Conservation (phyloP, 306 rosid species). For the Prunus fruticosa region DNA sequence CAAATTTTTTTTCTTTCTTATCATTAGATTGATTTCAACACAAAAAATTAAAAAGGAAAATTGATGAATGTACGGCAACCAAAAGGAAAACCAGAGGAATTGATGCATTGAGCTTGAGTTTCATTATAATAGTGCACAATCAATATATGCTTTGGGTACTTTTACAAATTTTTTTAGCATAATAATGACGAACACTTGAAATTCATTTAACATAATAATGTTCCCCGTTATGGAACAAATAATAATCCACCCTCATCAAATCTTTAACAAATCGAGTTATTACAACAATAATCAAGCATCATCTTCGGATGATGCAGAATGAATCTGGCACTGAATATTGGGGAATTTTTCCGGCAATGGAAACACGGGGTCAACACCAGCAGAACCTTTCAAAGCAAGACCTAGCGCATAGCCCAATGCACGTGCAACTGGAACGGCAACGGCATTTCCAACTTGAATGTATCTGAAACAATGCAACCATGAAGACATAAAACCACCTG, state of each 20-base stretch:
- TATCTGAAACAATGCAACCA: slow-evolving; percentile 41
- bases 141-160: too few relatives aligned
- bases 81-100: too few relatives aligned
- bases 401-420: slow-evolving; percentile 74
- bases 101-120: too few relatives aligned
- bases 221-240: background rate
- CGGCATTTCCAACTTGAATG: slow-evolving; percentile 89
- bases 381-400: slow-evolving; percentile 46
- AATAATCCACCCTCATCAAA: background rate
- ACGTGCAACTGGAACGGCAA: slow-evolving; percentile 78
- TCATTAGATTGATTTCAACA: too few relatives aligned
- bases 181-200: too few relatives aligned
- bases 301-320: slow-evolving; percentile 44
- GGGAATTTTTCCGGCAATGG: slow-evolving; percentile 55
- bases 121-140: too few relatives aligned
- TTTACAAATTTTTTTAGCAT: too few relatives aligned
- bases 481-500: background rate
- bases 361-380: slow-evolving; percentile 24
- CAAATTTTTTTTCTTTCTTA: too few relatives aligned
- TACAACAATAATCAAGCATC: slow-evolving; percentile 1
- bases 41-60: too few relatives aligned
- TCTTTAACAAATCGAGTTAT: slow-evolving; percentile 15
- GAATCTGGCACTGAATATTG: slow-evolving; percentile 19
- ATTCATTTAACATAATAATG: background rate
- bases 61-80: too few relatives aligned